Evolutionary conservation across 352 stramenopile species (phyloP).

Genomic region (Pythium brachiatum): DNA sequence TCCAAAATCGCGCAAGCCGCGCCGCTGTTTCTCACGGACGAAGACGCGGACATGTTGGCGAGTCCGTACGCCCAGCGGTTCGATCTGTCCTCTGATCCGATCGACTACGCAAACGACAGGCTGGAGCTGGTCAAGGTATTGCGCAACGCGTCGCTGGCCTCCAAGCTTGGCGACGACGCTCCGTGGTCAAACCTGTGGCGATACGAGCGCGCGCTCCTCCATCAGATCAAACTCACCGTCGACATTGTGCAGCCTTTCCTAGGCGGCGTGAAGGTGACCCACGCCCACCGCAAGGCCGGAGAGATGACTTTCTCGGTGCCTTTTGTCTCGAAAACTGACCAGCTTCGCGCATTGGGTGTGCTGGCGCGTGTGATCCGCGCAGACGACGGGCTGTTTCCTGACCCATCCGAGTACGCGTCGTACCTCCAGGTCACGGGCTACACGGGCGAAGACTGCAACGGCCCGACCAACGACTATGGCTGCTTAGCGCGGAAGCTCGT

Average conservation of each 20-base stretch:
- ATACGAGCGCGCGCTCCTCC: constrained; percentile 40
- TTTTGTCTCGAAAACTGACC: constrained; percentile 35
- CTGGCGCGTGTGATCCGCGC: constrained; percentile 42
- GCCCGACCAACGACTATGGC: constrained; percentile 45
- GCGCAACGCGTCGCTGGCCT: constrained; percentile 30
- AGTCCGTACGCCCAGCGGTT: constrained; percentile 58
- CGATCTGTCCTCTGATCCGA: constrained; percentile 55
- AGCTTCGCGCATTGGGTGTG: constrained; percentile 37
- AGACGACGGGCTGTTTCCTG: constrained; percentile 52
- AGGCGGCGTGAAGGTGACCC: constrained; percentile 56
- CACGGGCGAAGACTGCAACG: constrained; percentile 42
- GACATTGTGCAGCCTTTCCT: constrained; percentile 41
- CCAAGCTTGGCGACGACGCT: constrained; percentile 51
- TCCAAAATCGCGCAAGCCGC: constrained; percentile 38
- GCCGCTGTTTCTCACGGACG: constrained; percentile 67
- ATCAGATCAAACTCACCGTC: constrained; percentile 41
- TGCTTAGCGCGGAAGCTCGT: constrained; percentile 55
- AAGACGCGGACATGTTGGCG: constrained; percentile 34
- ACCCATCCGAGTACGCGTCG: constrained; percentile 41
- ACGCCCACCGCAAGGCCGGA: constrained; percentile 39
- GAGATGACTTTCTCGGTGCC: constrained; percentile 34
- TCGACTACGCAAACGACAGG: constrained; percentile 55
- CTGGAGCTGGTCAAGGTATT: constrained; percentile 46
- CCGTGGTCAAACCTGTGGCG: constrained; percentile 54
- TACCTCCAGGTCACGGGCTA: constrained; percentile 46